phyloP scores from a whole-genome alignment of 306 rosid species.

The Vachellia collinsii region DNA sequence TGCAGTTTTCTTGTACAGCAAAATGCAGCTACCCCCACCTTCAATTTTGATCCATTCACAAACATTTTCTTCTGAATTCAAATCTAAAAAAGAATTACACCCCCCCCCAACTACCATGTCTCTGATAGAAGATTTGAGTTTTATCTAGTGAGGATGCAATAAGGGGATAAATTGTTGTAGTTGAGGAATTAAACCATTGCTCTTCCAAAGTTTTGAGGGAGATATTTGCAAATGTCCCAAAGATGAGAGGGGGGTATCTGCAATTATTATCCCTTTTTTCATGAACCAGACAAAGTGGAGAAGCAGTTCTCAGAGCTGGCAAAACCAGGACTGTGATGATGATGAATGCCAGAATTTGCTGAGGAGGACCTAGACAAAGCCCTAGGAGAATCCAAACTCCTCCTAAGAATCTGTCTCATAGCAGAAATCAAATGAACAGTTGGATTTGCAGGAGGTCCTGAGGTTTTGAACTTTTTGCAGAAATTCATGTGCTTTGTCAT shows the following conservation, averaged over 20 bases:
- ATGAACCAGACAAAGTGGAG: slow-evolving; percentile 65
- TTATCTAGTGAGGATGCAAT: neutral
- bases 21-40: slow-evolving; percentile 3
- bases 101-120: neutral
- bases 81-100: neutral
- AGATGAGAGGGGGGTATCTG: neutral
- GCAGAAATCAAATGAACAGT: slow-evolving; percentile 78
- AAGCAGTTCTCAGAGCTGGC: slow-evolving; percentile 78
- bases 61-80: neutral
- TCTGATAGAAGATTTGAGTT: neutral
- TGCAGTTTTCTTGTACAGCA: slow-evolving; percentile 20
- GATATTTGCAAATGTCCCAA: neutral
- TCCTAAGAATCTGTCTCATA: slow-evolving; percentile 82
- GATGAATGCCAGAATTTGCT: slow-evolving; percentile 43
- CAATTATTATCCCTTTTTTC: neutral
- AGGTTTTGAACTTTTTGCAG: slow-evolving; percentile 64
- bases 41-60: neutral
- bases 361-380: slow-evolving; percentile 60
- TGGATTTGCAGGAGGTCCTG: slow-evolving; percentile 80
- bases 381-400: slow-evolving; percentile 81
- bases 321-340: slow-evolving; percentile 45
- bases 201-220: neutral
- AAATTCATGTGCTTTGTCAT: slow-evolving; percentile 78
- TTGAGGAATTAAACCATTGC: neutral
- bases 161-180: neutral